Evolutionary conservation across 2,329 filamentous ascomycete genomes (phyloP), one percentile per base, ranked within the genome.

Genomic region (Arthrobotrys musiformis): DNA sequence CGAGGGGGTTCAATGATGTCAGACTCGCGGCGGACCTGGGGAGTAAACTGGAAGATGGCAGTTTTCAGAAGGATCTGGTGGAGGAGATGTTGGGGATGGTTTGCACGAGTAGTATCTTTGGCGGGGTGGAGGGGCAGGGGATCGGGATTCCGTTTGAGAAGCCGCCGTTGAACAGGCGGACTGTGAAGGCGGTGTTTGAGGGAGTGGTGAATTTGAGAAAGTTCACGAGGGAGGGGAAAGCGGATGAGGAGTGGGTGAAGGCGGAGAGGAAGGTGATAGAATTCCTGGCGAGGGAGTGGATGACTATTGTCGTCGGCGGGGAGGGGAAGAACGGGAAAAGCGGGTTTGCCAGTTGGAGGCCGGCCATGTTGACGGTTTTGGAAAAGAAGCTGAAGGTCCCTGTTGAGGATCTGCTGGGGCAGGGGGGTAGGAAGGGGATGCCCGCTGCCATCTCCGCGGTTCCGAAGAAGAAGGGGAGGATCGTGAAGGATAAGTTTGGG

Each of bases 11-110:
- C 37, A 37, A 67, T n/a, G 73, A 77, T 19, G 28, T 60, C 4
- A 8, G 66, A 22, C 42, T 77, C 3, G 40, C 66, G 58, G 73
- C 60, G 15, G 73, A 70, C 48, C 48, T 77, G 52, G 48, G 60
- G 58, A 37, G 56, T 35, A 77, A 70, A 48, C 61, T 77, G 73
- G 73, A 67, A 6, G 48, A 46, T 28, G 52, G 66, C n/a, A 58
- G 50, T 54, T 77, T 77, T 48, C 66, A 77, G 17, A 50, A 62
- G 11, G 46, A 30, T 19, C 19, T 70, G 13, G 73, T 77, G 40
- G 66, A 62, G 61, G 66, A 77, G 42, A 28, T 77, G 66, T 60
- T 77, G 54, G 67, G 70, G 66, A 60, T 70, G 66, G 66, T 77
- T 48, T 70, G 58, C n/a, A 70, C 50, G 70, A 37, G 66, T 24